Evolutionary conservation across 2,329 filamentous ascomycete species (phyloP).

Genomic region (Claviceps arundinis): DNA sequence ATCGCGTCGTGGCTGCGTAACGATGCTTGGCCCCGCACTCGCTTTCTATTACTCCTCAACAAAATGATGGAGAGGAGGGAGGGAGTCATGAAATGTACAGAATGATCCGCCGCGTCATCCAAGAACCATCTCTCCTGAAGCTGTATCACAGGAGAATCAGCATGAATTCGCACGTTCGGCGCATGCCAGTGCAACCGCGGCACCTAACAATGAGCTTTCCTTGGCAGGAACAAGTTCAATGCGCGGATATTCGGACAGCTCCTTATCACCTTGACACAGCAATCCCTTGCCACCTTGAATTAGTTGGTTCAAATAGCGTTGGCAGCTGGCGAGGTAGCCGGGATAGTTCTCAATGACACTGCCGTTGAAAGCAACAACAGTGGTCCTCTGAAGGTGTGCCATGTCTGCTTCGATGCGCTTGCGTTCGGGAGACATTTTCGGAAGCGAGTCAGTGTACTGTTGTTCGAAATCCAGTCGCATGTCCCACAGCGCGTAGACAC

Average conservation of each 20-base stretch:
- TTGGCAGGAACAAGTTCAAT: constrained; percentile 55
- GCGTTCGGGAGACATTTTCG: constrained; percentile 21
- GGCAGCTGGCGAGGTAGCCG: constrained; percentile 47
- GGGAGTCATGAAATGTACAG: background rate
- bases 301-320: constrained; percentile 49
- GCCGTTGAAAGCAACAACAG: constrained; percentile 72
- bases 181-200: constrained; percentile 54
- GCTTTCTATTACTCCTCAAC: too few relatives aligned
- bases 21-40: too few relatives aligned
- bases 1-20: too few relatives aligned
- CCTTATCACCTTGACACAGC: constrained; percentile 20
- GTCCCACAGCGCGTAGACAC: constrained; percentile 46
- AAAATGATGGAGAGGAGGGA: too few relatives aligned
- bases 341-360: constrained; percentile 72
- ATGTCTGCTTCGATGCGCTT: constrained; percentile 38
- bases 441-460: constrained; percentile 19
- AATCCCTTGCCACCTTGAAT: constrained; percentile 21
- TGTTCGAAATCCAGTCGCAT: constrained; percentile 35
- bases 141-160: background rate
- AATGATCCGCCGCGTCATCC: background rate
- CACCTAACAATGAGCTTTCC: constrained; percentile 64
- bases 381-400: constrained; percentile 31
- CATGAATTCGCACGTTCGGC: constrained; percentile 11
- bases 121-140: background rate
- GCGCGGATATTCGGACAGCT: constrained; percentile 22